Conservation (phyloP, 306 rosid genomes). For the Lathyrus sativus region DNA sequence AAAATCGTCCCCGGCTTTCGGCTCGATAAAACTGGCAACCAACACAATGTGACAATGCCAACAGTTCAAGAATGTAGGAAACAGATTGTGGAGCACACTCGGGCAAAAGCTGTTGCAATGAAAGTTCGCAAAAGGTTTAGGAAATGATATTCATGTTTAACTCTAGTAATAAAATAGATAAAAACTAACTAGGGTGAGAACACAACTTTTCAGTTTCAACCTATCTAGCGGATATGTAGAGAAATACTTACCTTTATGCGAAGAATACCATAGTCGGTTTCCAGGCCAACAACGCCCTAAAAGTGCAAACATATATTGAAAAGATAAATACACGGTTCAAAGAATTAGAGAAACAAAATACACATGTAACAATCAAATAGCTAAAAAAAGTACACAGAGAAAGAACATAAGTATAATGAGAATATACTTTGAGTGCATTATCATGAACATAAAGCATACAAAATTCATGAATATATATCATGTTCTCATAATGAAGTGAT, state of each 20-base stretch:
- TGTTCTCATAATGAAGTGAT: conserved; percentile 10
- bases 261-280: conserved; percentile 72
- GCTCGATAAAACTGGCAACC: conserved; percentile 89
- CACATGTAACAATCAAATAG: conserved; percentile 7
- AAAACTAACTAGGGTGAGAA: no score
- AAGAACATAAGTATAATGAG: conserved; percentile 14
- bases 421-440: conserved; percentile 27
- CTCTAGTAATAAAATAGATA: no score
- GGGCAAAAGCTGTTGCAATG: conserved; percentile 75
- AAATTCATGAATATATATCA: not conserved
- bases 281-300: conserved; percentile 75
- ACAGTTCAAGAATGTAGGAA: conserved; percentile 67
- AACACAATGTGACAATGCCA: conserved; percentile 66
- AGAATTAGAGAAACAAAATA: conserved; percentile 26
- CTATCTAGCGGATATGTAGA: no score
- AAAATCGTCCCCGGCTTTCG: conserved; percentile 64
- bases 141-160: no score
- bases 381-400: conserved; percentile 9
- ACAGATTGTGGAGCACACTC: conserved; percentile 84
- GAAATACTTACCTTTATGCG: conserved; percentile 62
- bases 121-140: no score
- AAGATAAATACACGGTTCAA: conserved; percentile 21
- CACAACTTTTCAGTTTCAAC: no score
- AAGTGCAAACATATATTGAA: conserved; percentile 25
- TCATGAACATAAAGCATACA: conserved; percentile 14